Evolutionary conservation across 2,329 filamentous ascomycete genomes (phyloP).

Genomic region (Penicillium digitatum): DNA sequence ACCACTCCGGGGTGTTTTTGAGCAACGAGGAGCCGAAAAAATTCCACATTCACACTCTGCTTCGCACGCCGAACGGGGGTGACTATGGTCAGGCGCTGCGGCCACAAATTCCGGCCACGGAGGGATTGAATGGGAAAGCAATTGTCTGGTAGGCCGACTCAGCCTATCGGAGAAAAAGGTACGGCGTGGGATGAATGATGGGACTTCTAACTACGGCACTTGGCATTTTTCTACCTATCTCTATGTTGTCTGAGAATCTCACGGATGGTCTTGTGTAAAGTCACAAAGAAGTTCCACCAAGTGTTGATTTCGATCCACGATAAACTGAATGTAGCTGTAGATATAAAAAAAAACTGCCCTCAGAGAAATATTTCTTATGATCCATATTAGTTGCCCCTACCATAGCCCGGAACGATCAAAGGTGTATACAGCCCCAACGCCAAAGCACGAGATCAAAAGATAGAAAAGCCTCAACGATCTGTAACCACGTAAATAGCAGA

Average conservation of each 20-base stretch:
- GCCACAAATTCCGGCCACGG: constrained; percentile 32
- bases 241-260: neutral
- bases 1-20: constrained; percentile 74
- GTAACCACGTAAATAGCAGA: neutral
- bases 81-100: constrained; percentile 65
- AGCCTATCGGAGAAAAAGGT: constrained; percentile 5
- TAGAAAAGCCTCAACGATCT: constrained; percentile 1
- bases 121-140: constrained; percentile 38
- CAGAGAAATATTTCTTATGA: neutral
- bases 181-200: constrained; percentile 14
- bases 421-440: constrained; percentile 9
- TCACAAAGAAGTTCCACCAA: constrained; percentile 9
- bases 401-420: neutral
- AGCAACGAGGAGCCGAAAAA: constrained; percentile 68
- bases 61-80: constrained; percentile 68
- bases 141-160: constrained; percentile 30
- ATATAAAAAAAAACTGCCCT: neutral
- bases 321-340: neutral
- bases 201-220: neutral
- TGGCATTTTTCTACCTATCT: neutral
- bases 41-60: constrained; percentile 73
- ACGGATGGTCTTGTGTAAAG: constrained; percentile 10
- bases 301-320: constrained; percentile 10
- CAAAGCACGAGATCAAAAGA: neutral
- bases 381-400: constrained; percentile 11